These are phyloP conservation scores for Polyporus tsugae DNA, from an alignment of 1,284 basidiomycete genomes.

Conservation along the genomic window DNA sequence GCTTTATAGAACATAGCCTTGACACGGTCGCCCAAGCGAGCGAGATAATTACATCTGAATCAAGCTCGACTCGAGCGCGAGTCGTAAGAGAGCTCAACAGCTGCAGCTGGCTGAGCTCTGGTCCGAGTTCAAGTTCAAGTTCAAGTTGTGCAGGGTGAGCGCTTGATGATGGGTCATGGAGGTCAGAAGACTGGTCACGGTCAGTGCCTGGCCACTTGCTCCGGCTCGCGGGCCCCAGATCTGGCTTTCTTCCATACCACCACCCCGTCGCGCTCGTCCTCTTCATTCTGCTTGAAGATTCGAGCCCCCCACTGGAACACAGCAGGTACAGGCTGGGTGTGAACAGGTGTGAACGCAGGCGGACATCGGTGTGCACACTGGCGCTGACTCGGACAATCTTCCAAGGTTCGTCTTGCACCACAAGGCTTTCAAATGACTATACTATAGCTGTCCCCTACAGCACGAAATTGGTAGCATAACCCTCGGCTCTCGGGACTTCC, in stretches of 20 bases:
- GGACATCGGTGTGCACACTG: not conserved
- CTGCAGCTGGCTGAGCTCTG: no score
- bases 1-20: no score
- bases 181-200: not conserved
- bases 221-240: not conserved
- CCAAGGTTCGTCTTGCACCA: conserved; percentile 1
- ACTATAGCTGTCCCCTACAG: not conserved
- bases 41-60: no score
- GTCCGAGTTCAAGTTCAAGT: no score
- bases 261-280: not conserved
- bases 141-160: no score
- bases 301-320: not conserved
- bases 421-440: not conserved
- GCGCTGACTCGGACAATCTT: not conserved
- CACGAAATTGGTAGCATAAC: not conserved
- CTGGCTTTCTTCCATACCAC: not conserved
- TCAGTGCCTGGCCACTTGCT: not conserved
- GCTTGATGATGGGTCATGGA: no score
- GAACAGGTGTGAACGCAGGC: not conserved
- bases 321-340: no score
- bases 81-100: no score
- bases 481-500: not conserved
- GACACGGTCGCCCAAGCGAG: no score
- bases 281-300: not conserved
- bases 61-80: no score